Evolutionary conservation across 2,329 filamentous ascomycete genomes (phyloP), one percentile per base, ranked within the genome.

Genomic region (Colletotrichum sp.): DNA sequence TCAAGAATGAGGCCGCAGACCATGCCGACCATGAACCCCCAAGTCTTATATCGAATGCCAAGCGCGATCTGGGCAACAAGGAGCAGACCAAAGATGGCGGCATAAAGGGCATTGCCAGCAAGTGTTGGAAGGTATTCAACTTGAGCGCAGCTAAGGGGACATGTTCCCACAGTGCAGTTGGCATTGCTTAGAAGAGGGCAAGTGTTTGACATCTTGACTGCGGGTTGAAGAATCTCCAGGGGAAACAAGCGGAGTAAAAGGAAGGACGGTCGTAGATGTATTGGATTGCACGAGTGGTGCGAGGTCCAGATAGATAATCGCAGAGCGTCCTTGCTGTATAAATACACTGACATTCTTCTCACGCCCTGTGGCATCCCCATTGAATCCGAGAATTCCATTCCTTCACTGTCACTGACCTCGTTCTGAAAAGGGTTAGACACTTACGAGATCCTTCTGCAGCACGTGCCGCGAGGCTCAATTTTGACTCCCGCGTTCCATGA

Each of bases 1-100:
- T 93, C 91, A 66, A 87, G 64, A 7, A 66, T 27, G 27, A 66
- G 64, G 28, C 64, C 64, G 39, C 64, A 66, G 39, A 60, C 28
- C 56, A 60, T 60, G 27, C 56, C 56, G 56, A 60, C 27, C 56
- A 60, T 60, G 56, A 60, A 60, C 15, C 56, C 56, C 56, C 56
- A 60, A 18, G 56, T 60, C 56, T n/a, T 60, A 15, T 30, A 60
- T 18, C 56, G 25, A 30, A 60, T 60, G 8, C 27, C 56, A 30
- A 60, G 56, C 9, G 15, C 18, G 13, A 60, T 16, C 28, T 60
- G 56, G 16, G 56, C 56, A 15, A 60, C 15, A 30, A 60, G 56
- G 6, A 60, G 56, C 18, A 60, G 27, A 30, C 56, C 27, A n/a
- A 60, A 60, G 8, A 30, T n/a, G 15, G 56, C 56, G 56, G 56